Evolutionary conservation across 768 basidiomycete genomes (phyloP).

Genomic region (Tulasnella sp.): DNA sequence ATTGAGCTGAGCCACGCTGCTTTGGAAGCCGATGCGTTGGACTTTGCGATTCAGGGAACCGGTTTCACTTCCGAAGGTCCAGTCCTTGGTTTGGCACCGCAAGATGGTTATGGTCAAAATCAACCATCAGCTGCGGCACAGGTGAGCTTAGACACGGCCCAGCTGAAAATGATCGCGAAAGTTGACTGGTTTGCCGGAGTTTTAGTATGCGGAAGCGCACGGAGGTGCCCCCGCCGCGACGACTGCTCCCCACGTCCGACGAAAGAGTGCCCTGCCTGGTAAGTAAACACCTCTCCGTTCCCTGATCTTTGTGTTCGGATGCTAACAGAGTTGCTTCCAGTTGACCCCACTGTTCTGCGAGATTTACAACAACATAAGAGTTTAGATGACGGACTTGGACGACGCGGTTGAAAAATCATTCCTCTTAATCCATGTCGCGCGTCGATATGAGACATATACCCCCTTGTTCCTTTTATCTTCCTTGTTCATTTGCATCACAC

Average conservation of each 20-base stretch:
- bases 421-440: background rate
- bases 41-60: slow-evolving; percentile 80
- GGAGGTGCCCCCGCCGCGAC: slow-evolving; percentile 37
- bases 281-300: slow-evolving; percentile 28
- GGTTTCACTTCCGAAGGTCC: slow-evolving; percentile 42
- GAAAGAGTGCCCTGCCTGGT: slow-evolving; percentile 95
- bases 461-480: background rate
- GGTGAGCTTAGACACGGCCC: background rate
- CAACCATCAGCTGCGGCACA: background rate
- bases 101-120: background rate
- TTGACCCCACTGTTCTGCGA: slow-evolving; percentile 82
- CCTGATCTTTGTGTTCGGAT: background rate
- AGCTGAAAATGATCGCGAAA: background rate
- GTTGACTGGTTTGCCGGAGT: slow-evolving; percentile 30
- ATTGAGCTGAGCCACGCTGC: slow-evolving; percentile 84
- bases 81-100: slow-evolving; percentile 16
- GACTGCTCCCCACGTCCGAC: slow-evolving; percentile 67
- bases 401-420: background rate
- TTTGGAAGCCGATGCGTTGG: slow-evolving; percentile 63
- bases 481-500: background rate
- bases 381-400: slow-evolving; percentile 30
- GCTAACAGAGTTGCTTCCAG: slow-evolving; percentile 40
- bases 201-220: slow-evolving; percentile 52
- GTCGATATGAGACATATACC: slow-evolving; percentile 2
- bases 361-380: slow-evolving; percentile 73